Conservation (phyloP, 225 moss, liverwort and hornwort species). For the Thuidium tamariscinum region DNA sequence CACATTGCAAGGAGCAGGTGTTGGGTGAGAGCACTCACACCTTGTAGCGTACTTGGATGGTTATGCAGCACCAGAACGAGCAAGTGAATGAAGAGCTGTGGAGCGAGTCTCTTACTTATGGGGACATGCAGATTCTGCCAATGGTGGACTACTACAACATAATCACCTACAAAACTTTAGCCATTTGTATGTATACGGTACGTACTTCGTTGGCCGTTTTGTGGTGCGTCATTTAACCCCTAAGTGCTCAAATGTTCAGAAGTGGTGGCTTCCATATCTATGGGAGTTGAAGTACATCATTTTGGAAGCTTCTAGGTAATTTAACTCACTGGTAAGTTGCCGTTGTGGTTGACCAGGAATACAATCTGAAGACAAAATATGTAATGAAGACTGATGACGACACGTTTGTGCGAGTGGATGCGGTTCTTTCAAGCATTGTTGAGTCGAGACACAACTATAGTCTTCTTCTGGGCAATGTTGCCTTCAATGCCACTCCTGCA, state of each 20-base stretch:
- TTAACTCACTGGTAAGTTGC: not conserved
- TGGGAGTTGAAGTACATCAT: not conserved
- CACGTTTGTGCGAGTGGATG: constrained; percentile 84
- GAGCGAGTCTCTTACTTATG: constrained; percentile 74
- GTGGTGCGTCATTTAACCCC: not conserved
- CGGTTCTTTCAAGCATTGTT: constrained; percentile 43
- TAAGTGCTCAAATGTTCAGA: not conserved
- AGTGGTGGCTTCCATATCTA: not conserved
- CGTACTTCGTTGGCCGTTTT: not conserved
- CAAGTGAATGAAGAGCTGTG: constrained; percentile 89
- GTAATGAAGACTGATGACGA: constrained; percentile 99
- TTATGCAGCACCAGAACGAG: constrained; percentile 67
- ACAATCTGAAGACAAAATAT: constrained; percentile 49
- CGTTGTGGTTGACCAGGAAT: constrained; percentile 39
- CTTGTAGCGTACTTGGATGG: constrained; percentile 1
- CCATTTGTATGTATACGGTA: constrained; percentile 89
- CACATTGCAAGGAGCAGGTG: not conserved
- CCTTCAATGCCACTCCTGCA: constrained; percentile 29
- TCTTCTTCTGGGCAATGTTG: constrained; percentile 70
- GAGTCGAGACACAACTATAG: constrained; percentile 25
- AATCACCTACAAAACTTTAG: constrained; percentile 81
- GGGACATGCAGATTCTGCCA: constrained; percentile 87
- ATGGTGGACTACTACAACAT: constrained; percentile 90
- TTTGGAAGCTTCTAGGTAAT: not conserved
- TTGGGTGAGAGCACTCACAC: not conserved